These are phyloP conservation scores for Aquilaria sinensis DNA, from an alignment of 345 rosid genomes.

Conservation along the genomic window DNA sequence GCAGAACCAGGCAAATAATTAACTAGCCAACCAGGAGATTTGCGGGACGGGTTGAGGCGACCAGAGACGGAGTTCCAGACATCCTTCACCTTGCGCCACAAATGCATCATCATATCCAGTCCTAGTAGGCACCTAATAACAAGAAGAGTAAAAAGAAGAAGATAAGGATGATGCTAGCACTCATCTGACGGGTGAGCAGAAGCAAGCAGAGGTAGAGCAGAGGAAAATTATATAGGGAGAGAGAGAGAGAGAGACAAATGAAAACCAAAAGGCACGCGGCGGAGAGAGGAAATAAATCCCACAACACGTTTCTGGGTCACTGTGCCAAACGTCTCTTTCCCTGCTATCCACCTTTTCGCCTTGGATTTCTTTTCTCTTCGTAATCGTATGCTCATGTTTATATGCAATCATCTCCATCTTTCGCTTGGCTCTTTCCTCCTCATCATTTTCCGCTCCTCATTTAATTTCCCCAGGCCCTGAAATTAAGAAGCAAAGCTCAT, in stretches of 20 bases:
- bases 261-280: background rate
- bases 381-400: too few relatives aligned
- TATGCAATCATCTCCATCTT: too few relatives aligned
- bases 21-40: background rate
- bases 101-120: slow-evolving; percentile 1
- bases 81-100: slow-evolving; percentile 9
- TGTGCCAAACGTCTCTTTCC: slow-evolving; percentile 16
- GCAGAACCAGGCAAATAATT: too few relatives aligned
- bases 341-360: background rate
- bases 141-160: background rate
- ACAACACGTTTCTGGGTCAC: slow-evolving; percentile 14
- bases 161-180: background rate
- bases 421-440: too few relatives aligned
- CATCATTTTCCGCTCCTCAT: too few relatives aligned
- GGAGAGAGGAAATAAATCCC: slow-evolving; percentile 6
- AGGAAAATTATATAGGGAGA: background rate
- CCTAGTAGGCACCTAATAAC: background rate
- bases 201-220: background rate
- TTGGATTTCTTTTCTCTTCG: too few relatives aligned
- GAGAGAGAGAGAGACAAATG: background rate
- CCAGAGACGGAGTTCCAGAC: slow-evolving; percentile 2
- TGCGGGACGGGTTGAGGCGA: slow-evolving; percentile 1
- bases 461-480: too few relatives aligned
- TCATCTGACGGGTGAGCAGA: background rate
- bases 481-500: too few relatives aligned